Evolutionary conservation across 345 rosid species (phyloP).

Genomic region (Gossypium sturtianum): DNA sequence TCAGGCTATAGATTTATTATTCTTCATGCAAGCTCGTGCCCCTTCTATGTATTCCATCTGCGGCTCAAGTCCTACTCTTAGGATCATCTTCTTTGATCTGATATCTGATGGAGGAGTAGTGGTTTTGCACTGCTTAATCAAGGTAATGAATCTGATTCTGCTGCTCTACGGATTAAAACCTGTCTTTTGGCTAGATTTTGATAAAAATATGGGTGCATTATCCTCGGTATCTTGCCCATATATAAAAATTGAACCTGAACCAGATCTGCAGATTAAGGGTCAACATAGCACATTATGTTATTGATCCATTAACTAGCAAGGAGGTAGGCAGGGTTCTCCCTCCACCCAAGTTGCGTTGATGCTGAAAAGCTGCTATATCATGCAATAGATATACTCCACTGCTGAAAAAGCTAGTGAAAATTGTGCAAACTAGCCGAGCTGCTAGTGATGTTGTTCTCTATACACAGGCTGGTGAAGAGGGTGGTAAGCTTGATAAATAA

Average conservation of each 20-base stretch:
- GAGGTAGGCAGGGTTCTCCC: constrained; percentile 83
- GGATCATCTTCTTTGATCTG: constrained; percentile 83
- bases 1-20: constrained; percentile 88
- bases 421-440: constrained; percentile 55
- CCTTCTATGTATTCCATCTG: constrained; percentile 97
- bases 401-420: constrained; percentile 77
- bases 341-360: constrained; percentile 82
- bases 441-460: constrained; percentile 66
- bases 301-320: constrained; percentile 75
- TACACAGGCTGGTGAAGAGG: constrained; percentile 42
- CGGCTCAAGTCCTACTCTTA: constrained; percentile 74
- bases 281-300: constrained; percentile 65
- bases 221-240: constrained; percentile 54
- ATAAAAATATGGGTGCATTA: constrained; percentile 44
- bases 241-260: constrained; percentile 86
- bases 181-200: constrained; percentile 78
- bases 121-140: constrained; percentile 52
- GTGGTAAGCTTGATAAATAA: constrained; percentile 28
- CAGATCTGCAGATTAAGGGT: constrained; percentile 75
- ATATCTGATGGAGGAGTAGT: constrained; percentile 53
- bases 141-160: constrained; percentile 82
- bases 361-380: constrained; percentile 82
- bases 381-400: constrained; percentile 89
- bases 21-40: constrained; percentile 98
- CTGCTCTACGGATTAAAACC: constrained; percentile 68